Evolutionary conservation across 257 asterid genomes (phyloP), one percentile per base, ranked within the genome.

Genomic region (Capsicum baccatum): DNA sequence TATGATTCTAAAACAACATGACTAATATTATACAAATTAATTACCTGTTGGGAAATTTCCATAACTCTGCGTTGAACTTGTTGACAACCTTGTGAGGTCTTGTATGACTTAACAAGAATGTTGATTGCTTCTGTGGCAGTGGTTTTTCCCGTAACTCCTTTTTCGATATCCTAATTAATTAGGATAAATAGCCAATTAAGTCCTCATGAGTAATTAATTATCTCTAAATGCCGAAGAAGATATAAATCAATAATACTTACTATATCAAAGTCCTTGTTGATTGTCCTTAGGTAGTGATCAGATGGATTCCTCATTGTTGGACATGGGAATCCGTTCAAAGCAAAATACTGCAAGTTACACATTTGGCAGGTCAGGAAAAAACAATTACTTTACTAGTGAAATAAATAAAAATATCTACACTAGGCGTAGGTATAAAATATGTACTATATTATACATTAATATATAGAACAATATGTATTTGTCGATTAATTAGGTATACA

Each of bases 241-340:
- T 35, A 26, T 35, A 39, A 10, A 39, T 44, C 8, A 6, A 37
- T 47, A 9, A 58, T 44, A 60, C 88, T 81, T 83, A 89, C 94
- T 10, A 68, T 3, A 64, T 92, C 97, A 78, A 93, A 93, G 73
- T 93, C 97, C 85, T 89, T 86, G 89, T 93, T 93, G 69, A 93
- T 90, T 37, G 93, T 92, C 60, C 89, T 83, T 39, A 93, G 90
- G 71, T 83, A 93, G 76, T 93, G 97, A 78, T 93, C 97, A 4
- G 94, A 87, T 48, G 95, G 95, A 84, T 90, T 92, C 85, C 91
- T 88, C 91, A 91, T 86, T 14, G 91, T n/a, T 58, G 95, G 95
- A 67, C 95, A 91, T 3, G 92, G 91, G 63, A 90, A 92, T 44
- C 95, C 94, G 90, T 89, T 91, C 67, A 84, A 71, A 47, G 87